Percentiles rank a stretch among this genome's conserved stretches.
These are phyloP conservation scores for Cokeromyces recurvatus DNA, from an alignment of 371 early-diverging fungal species.

Conservation along the genomic window DNA sequence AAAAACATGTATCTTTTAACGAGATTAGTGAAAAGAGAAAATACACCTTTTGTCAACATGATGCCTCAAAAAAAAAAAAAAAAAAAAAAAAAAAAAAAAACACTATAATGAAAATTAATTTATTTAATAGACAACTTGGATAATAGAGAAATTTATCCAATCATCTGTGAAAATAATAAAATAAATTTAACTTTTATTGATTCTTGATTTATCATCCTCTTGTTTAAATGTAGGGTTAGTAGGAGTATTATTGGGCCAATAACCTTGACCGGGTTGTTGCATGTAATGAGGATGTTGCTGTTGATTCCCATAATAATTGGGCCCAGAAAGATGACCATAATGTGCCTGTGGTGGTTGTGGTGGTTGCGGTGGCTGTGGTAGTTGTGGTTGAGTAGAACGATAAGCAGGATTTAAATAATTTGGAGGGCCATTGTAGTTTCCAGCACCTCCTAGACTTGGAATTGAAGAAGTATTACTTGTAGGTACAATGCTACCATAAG, in stretches of 20 bases:
- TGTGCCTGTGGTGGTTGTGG: conserved; percentile 12
- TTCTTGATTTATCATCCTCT: conserved; percentile 17
- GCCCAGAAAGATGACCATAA: conserved; percentile 14
- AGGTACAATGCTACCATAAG: not conserved
- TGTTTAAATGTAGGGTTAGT: conserved; percentile 12
- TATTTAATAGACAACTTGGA: no score
- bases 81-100: no score
- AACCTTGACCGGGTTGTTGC: conserved; percentile 9
- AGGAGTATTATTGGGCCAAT: conserved; percentile 13
- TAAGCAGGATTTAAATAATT: conserved; percentile 11
- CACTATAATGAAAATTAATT: no score
- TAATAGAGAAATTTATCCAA: no score
- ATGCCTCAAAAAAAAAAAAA: no score
- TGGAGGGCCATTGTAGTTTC: conserved; percentile 6
- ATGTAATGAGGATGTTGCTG: conserved; percentile 11
- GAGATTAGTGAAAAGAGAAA: no score
- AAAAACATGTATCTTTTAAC: no score
- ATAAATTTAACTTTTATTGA: conserved; percentile 9
- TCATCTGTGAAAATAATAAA: not conserved
- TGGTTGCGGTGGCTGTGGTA: no score
- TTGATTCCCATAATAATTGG: conserved; percentile 12
- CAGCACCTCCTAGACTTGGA: conserved; percentile 8
- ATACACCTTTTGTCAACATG: no score
- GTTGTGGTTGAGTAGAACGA: conserved; percentile 7
- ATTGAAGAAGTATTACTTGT: not conserved